Evolutionary conservation across 2,329 filamentous ascomycete species (phyloP), one percentile per base, ranked within the genome.

Genomic region (Colletotrichum brevisporum): DNA sequence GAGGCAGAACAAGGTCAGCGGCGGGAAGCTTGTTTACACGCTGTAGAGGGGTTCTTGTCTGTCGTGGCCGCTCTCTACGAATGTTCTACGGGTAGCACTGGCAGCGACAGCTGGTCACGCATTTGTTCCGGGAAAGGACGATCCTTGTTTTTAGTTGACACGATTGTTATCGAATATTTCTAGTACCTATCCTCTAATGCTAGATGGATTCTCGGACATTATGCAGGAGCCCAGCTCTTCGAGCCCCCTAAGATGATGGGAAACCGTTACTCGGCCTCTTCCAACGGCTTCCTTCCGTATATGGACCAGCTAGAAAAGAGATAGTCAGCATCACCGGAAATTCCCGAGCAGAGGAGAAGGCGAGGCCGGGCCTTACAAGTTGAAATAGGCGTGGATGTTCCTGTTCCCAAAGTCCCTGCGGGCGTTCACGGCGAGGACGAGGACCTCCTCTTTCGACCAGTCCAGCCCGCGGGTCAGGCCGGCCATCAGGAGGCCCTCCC

Each of bases 381-480:
- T 71, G 45, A 73, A 73, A 52, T 74, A 71, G 9, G 73, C 63
- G 68, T 79, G 78, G 15, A 75, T 68, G 6, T 54, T 71, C 48
- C 62, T 71, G 65, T 76, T 73, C 61, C 71, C 75, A 50, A 80
- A 60, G 67, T 78, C 77, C 41, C 73, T 75, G 16, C 74, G 73
- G 2, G 77, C 76, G 0, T 72, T 67, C 6, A 74, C 75, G 39
- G 76, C 72, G 52, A 78, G 71, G 1, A 75, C 71, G n/a, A 75
- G 54, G 18, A 74, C 75, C 63, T 79, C 76, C 21, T 75, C 63
- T 47, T 67, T 61, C 0, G 47, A 62, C 78, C 77, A 79, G 2
- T 74, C 74, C 47, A 76, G 67, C 9, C 75, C 73, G 21, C 75
- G 73, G 6, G 77, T 78, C 58, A 78, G 76, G n/a, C 76, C 48